Base-by-base conservation (phyloP, 192 early-diverging fungal species). In the Coemansia sp. region DNA sequence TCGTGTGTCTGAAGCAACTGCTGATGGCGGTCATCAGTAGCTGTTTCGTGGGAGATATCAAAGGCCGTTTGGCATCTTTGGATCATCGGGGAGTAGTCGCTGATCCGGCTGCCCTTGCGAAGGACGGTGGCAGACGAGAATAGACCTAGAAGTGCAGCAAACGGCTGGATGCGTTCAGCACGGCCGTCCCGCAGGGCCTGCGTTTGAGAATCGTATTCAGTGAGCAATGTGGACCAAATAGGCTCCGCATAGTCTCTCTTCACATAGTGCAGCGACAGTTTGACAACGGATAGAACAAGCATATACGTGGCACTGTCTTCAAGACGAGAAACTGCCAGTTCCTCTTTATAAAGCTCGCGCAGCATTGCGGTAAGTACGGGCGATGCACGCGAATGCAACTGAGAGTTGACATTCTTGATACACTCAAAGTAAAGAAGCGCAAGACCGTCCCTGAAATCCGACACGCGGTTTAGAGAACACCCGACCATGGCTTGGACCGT, bases 351-450 rank as follows among this genome's bases (percentile, higher is more conserved):
- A 2, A 78, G 60, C 57, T 72, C 70, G 21, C 54, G 68, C 62
- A 85, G 43, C 57, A 86, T 44, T 12, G 74, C 74, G 3, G 43
- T 49, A 32, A 89, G 57, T 26, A 88, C 78, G 3, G 70, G 64
- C 1, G 71, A 47, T 1, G 86, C 76, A 15, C 83, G 73, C 6
- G 89, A 91, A 71, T 90, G 87, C 49, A 92, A 53, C 50, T 74
- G 75, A 16, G 79, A 59, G 0, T 86, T 77, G 61, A 89, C 88
- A 67, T 83, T 81, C 70, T 95, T 93, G 70, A 94, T 85, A 38
- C 88, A 86, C 67, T 98, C 95, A 71, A 91, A 92, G 59, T 92
- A 90, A 53, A 98, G 61, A 65, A 94, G 84, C 3, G 90, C 85
- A 56, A 96, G 66, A 26, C 94, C 94, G 47, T 97, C 91, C 1